phyloP scores from a whole-genome alignment of 2,329 filamentous ascomycete genomes.

The Xylariomycetidae sp. region DNA sequence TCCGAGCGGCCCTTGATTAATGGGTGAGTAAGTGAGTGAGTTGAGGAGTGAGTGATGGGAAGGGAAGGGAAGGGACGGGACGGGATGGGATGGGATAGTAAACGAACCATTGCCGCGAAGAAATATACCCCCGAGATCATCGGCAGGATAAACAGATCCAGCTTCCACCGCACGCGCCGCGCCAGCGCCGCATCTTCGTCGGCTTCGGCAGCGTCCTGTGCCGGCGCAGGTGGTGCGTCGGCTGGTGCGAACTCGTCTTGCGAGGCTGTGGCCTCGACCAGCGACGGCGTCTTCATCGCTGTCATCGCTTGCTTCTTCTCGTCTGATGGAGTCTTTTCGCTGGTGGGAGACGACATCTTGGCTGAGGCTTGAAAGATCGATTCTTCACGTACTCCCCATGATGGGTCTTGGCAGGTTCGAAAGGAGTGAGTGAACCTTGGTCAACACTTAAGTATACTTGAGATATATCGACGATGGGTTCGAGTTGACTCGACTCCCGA shows the following conservation, averaged over 20 bases:
- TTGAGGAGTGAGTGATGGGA: constrained; percentile 7
- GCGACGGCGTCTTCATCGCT: too few species aligned
- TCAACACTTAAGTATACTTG: too few species aligned
- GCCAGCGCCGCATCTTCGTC: constrained; percentile 13
- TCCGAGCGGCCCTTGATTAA: constrained; percentile 17
- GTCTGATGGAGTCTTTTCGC: not conserved
- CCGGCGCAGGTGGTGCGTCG: too few species aligned
- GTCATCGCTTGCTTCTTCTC: too few species aligned
- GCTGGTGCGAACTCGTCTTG: not conserved
- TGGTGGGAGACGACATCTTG: not conserved
- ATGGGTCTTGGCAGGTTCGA: too few species aligned
- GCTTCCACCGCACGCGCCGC: constrained; percentile 16
- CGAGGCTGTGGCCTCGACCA: not conserved
- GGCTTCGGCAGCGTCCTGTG: too few species aligned
- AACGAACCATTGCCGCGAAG: constrained; percentile 17
- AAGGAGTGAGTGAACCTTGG: too few species aligned
- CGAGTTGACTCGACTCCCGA: too few species aligned
- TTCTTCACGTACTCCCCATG: too few species aligned
- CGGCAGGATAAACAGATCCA: constrained; percentile 19
- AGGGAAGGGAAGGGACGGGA: too few species aligned
- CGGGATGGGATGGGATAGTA: constrained; percentile 1
- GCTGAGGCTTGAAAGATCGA: too few species aligned
- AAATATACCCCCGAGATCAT: constrained; percentile 18
- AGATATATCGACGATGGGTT: too few species aligned
- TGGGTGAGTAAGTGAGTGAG: not conserved